Base-by-base conservation (phyloP, 805 yeast genomes). In the Hanseniaspora lachancei region DNA sequence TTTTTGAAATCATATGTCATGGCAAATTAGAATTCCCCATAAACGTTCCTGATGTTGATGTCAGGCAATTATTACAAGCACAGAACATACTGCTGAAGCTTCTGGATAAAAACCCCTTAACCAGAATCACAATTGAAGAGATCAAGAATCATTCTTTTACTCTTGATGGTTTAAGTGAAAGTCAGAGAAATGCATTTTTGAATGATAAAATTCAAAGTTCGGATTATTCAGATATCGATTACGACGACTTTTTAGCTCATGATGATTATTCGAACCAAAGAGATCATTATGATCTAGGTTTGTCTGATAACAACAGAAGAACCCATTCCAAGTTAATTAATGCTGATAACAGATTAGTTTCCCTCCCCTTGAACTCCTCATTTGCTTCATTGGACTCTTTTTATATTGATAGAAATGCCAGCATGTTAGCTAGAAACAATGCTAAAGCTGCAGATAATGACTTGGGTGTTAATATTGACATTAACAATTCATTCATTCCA, bases 81-180 rank as follows among this genome's bases (percentile, higher is more conserved):
- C 76, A 74, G 43, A 88, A 87, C 63, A 69, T 93, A 46, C 64
- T 93, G 21, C 49, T 63, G 1, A 75, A 76, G 61, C 66, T 93
- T 61, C 73, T 93, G 32, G 77, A 75, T 39, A 91, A 88, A 64
- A 77, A 86, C 64, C 89, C 95, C 5, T 63, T 66, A 9, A 69
- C 75, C 43, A 76, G 98, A 64, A 77, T 84, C 21, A 82, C 81
- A 18, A 82, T 91, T 40, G 67, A 71, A 15, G 86, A 84, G 29
- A 83, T 89, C 56, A 89, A 88, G 67, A 67, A 68, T 8, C 96
- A 91, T 68, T 85, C 87, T 1, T 89, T 95, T 70, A 70, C 78
- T 1, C 60, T 73, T 32, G 72, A 73, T 62, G 77, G 73, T 47
- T 64, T 78, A 58, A 60, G 68, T 7, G 58, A 61, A 1, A 61